A percentile compares a stretch with the other conserved stretches of the same genome.
Evolutionary conservation across 1,284 basidiomycete genomes (phyloP).

Genomic region (Trametes polyzona): DNA sequence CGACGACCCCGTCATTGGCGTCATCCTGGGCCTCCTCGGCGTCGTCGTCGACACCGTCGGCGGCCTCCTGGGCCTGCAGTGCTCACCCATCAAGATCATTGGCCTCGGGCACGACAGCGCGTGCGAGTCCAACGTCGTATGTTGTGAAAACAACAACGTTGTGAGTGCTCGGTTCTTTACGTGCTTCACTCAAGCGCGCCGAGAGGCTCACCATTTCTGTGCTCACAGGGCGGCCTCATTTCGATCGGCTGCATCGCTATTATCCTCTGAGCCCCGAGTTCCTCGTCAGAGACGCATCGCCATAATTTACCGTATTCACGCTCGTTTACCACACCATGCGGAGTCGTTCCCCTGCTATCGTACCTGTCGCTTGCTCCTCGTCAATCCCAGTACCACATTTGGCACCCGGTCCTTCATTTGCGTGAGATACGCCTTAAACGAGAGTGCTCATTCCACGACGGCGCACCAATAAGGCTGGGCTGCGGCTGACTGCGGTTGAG

Average conservation of each 20-base stretch:
- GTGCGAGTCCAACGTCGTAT: slow-evolving; percentile 25
- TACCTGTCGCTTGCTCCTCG: not conserved
- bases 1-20: slow-evolving; percentile 5
- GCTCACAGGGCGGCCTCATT: slow-evolving; percentile 22
- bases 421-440: not conserved
- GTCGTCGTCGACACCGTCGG: slow-evolving; percentile 24
- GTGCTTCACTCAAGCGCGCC: not conserved
- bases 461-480: too few relatives aligned
- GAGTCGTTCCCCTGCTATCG: not conserved
- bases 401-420: not conserved
- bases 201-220: not conserved
- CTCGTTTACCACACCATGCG: not conserved
- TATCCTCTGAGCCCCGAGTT: slow-evolving; percentile 6
- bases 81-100: slow-evolving; percentile 27
- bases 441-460: too few relatives aligned
- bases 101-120: slow-evolving; percentile 20
- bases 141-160: slow-evolving; percentile 31
- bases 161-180: slow-evolving; percentile 1
- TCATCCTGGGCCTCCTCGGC: slow-evolving; percentile 25
- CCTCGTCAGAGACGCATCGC: not conserved
- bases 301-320: not conserved
- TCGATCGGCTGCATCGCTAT: slow-evolving; percentile 27
- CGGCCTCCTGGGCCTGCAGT: slow-evolving; percentile 25
- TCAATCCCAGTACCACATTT: not conserved
- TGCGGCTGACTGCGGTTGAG: too few relatives aligned